These are phyloP conservation scores for Plasmopara halstedii DNA, from an alignment of 352 stramenopile species.

Conservation along the genomic window DNA sequence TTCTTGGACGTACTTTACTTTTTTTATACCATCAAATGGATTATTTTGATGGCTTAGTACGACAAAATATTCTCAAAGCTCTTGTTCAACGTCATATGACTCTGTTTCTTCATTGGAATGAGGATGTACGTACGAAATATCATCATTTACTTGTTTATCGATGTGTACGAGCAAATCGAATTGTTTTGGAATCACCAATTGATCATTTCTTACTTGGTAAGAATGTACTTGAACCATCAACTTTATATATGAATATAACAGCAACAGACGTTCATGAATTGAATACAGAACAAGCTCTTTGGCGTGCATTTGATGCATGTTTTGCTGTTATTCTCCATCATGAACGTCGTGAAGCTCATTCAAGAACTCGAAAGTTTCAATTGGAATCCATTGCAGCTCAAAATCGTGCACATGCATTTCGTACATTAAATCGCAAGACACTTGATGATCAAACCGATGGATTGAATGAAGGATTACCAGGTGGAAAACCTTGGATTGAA, in stretches of 20 bases:
- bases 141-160: conserved; percentile 73
- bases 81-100: conserved; percentile 72
- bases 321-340: conserved; percentile 51
- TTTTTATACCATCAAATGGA: conserved; percentile 75
- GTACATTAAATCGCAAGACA: conserved; percentile 37
- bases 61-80: conserved; percentile 55
- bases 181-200: conserved; percentile 53
- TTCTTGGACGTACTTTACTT: conserved; percentile 47
- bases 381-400: conserved; percentile 37
- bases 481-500: conserved; percentile 45
- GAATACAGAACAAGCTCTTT: conserved; percentile 57
- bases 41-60: conserved; percentile 61
- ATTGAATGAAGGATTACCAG: conserved; percentile 56
- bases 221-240: conserved; percentile 35
- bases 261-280: conserved; percentile 39
- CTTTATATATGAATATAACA: no score
- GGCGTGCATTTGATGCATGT: conserved; percentile 69
- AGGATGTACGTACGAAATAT: conserved; percentile 58
- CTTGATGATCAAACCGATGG: conserved; percentile 25
- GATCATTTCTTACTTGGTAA: conserved; percentile 60
- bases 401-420: conserved; percentile 45
- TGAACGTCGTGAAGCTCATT: conserved; percentile 43
- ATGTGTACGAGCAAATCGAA: conserved; percentile 46
- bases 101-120: conserved; percentile 75
- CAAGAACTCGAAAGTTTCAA: conserved; percentile 60